phyloP scores from a whole-genome alignment of 2,329 filamentous ascomycete species.

The Colletotrichum sp. region DNA sequence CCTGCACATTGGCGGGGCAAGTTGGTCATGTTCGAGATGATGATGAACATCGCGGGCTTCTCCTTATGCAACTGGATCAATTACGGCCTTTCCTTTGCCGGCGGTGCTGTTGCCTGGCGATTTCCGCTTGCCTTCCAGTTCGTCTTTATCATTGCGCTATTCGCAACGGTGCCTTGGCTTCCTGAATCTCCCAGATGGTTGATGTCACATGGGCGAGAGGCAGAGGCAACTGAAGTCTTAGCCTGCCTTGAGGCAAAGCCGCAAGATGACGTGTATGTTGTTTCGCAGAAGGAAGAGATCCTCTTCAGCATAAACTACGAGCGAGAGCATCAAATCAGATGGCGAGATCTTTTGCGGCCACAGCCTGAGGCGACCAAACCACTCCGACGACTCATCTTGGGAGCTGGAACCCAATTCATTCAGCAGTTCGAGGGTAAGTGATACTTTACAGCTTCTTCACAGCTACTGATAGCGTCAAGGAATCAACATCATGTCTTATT shows the following conservation, averaged over 20 bases:
- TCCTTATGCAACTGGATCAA: conserved; percentile 43
- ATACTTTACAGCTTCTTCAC: conserved; percentile 25
- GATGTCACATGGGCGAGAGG: conserved; percentile 28
- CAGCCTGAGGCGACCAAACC: not conserved
- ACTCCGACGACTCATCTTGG: not conserved
- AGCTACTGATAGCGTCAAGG: conserved; percentile 5
- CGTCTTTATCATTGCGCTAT: conserved; percentile 27
- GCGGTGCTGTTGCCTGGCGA: conserved; percentile 42
- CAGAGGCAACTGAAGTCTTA: conserved; percentile 26
- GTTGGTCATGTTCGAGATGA: conserved; percentile 35
- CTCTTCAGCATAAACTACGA: not conserved
- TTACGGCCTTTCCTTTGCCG: conserved; percentile 41
- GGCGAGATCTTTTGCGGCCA: not conserved
- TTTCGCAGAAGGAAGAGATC: not conserved
- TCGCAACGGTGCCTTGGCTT: conserved; percentile 32
- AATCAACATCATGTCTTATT: conserved; percentile 27
- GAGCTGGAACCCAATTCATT: not conserved
- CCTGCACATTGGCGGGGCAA: conserved; percentile 34
- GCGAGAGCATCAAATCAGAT: not conserved
- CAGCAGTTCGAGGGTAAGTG: conserved; percentile 17
- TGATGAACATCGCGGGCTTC: conserved; percentile 35
- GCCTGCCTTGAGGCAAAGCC: not conserved
- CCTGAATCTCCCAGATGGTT: conserved; percentile 39
- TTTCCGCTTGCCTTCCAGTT: conserved; percentile 49
- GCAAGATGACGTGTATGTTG: not conserved